Evolutionary conservation across 2,329 filamentous ascomycete genomes (phyloP).

Genomic region (Fusarium sterilihyphosum): DNA sequence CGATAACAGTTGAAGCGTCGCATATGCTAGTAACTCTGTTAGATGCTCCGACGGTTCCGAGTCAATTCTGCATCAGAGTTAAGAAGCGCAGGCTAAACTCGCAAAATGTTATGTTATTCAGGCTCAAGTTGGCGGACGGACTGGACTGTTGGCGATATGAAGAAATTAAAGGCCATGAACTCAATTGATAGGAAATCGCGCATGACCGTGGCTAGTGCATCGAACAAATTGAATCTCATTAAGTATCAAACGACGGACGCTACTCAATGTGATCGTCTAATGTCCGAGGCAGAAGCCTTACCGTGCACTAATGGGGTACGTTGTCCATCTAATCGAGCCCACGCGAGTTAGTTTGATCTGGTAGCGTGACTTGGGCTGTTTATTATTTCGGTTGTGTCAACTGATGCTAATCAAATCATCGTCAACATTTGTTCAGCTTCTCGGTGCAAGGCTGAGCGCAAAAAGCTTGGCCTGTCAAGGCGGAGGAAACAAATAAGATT

Average conservation of each 20-base stretch:
- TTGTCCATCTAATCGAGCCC: background rate
- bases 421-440: background rate
- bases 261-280: slow-evolving; percentile 14
- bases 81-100: background rate
- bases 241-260: slow-evolving; percentile 13
- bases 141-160: background rate
- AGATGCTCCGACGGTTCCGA: slow-evolving; percentile 1
- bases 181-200: slow-evolving; percentile 15
- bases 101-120: background rate
- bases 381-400: background rate
- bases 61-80: background rate
- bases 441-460: background rate
- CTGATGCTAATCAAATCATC: background rate
- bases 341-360: background rate
- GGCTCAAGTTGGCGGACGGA: background rate
- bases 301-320: background rate
- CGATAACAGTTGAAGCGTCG: slow-evolving; percentile 13
- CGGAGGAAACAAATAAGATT: slow-evolving; percentile 7
- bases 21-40: background rate
- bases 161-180: slow-evolving; percentile 28
- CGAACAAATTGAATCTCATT: slow-evolving; percentile 31
- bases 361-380: background rate
- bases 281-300: slow-evolving; percentile 8
- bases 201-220: slow-evolving; percentile 30
- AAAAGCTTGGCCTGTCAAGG: slow-evolving; percentile 1